Evolutionary conservation across 768 basidiomycete genomes (phyloP).

Genomic region (Boletus reticuloceps): DNA sequence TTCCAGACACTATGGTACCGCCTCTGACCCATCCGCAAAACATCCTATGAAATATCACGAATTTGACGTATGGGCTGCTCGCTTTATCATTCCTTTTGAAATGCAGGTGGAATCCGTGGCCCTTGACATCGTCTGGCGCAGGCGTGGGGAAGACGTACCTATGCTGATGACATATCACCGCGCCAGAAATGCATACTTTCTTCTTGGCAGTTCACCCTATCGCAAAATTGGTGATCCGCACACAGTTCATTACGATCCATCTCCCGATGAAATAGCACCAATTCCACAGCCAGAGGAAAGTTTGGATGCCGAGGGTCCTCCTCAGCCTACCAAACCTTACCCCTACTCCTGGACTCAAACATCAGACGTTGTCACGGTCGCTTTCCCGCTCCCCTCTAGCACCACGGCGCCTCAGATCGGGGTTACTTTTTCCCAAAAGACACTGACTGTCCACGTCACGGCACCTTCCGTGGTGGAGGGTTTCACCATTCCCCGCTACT

Average conservation of each 20-base stretch:
- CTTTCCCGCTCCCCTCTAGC: slow-evolving; percentile 75
- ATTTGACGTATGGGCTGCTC: slow-evolving; percentile 68
- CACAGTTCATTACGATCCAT: slow-evolving; percentile 49
- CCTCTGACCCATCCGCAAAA: slow-evolving; percentile 17
- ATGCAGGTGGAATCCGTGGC: slow-evolving; percentile 29
- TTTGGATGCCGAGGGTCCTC: slow-evolving; percentile 38
- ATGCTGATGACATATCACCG: slow-evolving; percentile 50
- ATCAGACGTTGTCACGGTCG: slow-evolving; percentile 76
- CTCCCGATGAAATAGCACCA: slow-evolving; percentile 63
- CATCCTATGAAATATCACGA: slow-evolving; percentile 33
- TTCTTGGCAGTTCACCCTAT: slow-evolving; percentile 61
- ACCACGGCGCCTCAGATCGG: slow-evolving; percentile 63
- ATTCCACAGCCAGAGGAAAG: slow-evolving; percentile 63
- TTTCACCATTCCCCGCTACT: slow-evolving; percentile 54
- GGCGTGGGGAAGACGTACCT: slow-evolving; percentile 70
- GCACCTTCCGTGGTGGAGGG: slow-evolving; percentile 28
- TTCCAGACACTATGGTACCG: slow-evolving; percentile 47
- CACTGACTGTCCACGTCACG: slow-evolving; percentile 63
- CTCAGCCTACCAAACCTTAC: slow-evolving; percentile 50
- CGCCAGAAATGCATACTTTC: slow-evolving; percentile 45
- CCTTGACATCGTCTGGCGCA: slow-evolving; percentile 65
- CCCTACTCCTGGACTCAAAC: slow-evolving; percentile 96
- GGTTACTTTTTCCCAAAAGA: slow-evolving; percentile 61
- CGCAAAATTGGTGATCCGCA: slow-evolving; percentile 36
- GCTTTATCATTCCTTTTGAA: slow-evolving; percentile 45